Percentiles rank a stretch among this genome's conserved stretches.
Conservation (phyloP, 352 stramenopile species). For the Phytopythium sindhum region DNA sequence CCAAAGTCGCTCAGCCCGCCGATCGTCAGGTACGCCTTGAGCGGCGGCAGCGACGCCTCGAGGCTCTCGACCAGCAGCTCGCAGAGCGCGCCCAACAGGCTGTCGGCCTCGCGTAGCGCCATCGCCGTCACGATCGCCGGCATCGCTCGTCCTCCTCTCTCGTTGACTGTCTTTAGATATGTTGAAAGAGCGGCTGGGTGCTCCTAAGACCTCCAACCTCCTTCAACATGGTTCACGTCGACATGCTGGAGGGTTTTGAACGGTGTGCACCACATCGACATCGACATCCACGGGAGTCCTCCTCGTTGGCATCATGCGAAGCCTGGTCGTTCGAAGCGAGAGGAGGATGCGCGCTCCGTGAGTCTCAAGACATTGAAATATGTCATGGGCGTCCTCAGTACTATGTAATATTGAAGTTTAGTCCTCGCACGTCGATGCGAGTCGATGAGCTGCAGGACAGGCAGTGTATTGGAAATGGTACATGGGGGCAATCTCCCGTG, state of each 20-base stretch:
- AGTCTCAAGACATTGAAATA: background rate
- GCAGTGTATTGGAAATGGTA: background rate
- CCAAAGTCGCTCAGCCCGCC: conserved; percentile 1
- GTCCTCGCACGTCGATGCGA: background rate
- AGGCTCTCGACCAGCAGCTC: conserved; percentile 6
- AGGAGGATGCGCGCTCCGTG: background rate
- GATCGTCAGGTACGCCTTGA: conserved; percentile 7
- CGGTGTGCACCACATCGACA: background rate
- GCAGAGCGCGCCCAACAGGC: background rate
- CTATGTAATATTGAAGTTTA: background rate
- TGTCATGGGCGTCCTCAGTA: background rate
- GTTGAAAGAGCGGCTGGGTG: background rate
- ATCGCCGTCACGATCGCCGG: background rate
- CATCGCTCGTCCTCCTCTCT: background rate
- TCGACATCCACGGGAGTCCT: too few relatives aligned
- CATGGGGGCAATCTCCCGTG: too few relatives aligned
- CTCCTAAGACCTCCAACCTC: too few relatives aligned
- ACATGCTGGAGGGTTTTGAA: background rate
- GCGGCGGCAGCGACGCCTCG: conserved; percentile 5
- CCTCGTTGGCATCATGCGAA: background rate
- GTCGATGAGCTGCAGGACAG: too few relatives aligned
- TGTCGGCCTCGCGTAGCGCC: conserved; percentile 2
- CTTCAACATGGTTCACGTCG: conserved; percentile 2
- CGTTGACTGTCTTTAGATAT: background rate
- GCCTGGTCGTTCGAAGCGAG: background rate